A percentile compares a stretch with the other conserved stretches of the same genome.
phyloP scores from a whole-genome alignment of 2,329 filamentous ascomycete species.

The Zymoseptoria passerinii region DNA sequence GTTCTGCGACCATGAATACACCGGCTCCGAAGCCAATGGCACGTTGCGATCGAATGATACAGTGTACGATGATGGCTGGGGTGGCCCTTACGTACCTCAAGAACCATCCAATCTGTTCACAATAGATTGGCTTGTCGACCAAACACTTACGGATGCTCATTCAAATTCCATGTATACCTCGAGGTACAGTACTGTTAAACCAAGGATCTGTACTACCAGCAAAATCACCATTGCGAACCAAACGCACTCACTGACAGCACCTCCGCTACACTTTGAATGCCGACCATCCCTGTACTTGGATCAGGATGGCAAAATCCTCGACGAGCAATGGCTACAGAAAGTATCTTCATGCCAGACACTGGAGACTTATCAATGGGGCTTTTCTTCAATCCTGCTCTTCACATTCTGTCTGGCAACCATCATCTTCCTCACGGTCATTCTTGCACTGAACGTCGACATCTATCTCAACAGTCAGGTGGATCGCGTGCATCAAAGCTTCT shows the following conservation, averaged over 20 bases:
- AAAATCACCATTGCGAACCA: conserved; percentile 1
- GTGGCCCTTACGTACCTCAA: not conserved
- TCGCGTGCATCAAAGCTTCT: conserved; percentile 3
- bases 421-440: conserved; percentile 1
- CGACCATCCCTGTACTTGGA: not conserved
- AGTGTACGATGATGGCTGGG: not conserved
- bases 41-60: conserved; percentile 1
- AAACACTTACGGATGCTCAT: not conserved
- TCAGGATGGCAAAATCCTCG: not conserved
- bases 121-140: not conserved
- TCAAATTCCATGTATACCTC: not conserved
- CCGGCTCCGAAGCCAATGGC: not conserved
- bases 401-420: conserved; percentile 9
- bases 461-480: conserved; percentile 5
- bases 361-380: conserved; percentile 9
- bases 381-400: conserved; percentile 13
- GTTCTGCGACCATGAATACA: not conserved
- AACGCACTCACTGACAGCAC: conserved; percentile 1
- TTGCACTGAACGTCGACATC: conserved; percentile 5
- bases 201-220: conserved; percentile 1
- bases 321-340: not conserved
- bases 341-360: conserved; percentile 3
- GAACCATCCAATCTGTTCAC: not conserved
- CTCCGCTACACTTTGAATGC: not conserved
- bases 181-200: not conserved